These are phyloP conservation scores for Suillus sp. DNA, from an alignment of 768 basidiomycete species.

Conservation along the genomic window DNA sequence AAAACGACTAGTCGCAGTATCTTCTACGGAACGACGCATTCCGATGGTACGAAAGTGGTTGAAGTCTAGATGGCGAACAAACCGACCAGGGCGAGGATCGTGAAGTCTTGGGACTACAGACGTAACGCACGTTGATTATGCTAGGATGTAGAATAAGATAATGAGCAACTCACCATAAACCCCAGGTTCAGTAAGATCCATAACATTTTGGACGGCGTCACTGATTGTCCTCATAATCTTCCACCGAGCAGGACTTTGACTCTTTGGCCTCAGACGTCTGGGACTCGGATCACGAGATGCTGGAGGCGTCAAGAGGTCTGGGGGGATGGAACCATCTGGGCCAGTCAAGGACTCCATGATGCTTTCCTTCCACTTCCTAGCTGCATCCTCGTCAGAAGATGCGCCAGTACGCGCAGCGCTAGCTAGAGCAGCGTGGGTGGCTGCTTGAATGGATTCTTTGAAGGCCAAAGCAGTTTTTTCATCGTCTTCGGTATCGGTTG, in stretches of 20 bases:
- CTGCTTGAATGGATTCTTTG: constrained; percentile 67
- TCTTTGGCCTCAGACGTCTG: constrained; percentile 70
- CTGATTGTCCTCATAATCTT: constrained; percentile 77
- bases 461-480: constrained; percentile 66
- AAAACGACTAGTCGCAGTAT: constrained; percentile 86
- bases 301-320: constrained; percentile 75
- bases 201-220: constrained; percentile 72
- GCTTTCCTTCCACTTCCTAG: constrained; percentile 57
- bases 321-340: constrained; percentile 71
- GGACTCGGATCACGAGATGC: constrained; percentile 86
- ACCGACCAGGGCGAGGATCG: constrained; percentile 76
- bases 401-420: constrained; percentile 40
- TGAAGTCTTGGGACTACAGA: constrained; percentile 62
- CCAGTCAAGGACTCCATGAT: constrained; percentile 58
- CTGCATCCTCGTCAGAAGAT: constrained; percentile 42
- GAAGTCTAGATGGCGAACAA: constrained; percentile 88
- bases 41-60: constrained; percentile 98
- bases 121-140: constrained; percentile 13
- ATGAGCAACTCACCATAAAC: constrained; percentile 60
- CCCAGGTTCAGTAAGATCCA: constrained; percentile 63
- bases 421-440: constrained; percentile 61
- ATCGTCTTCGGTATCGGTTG: constrained; percentile 65
- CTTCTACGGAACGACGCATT: constrained; percentile 89
- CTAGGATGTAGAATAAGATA: constrained; percentile 9
- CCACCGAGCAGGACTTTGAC: constrained; percentile 84